Base-by-base conservation (phyloP, 2,329 filamentous ascomycete genomes). In the Colletotrichum acutatum region DNA sequence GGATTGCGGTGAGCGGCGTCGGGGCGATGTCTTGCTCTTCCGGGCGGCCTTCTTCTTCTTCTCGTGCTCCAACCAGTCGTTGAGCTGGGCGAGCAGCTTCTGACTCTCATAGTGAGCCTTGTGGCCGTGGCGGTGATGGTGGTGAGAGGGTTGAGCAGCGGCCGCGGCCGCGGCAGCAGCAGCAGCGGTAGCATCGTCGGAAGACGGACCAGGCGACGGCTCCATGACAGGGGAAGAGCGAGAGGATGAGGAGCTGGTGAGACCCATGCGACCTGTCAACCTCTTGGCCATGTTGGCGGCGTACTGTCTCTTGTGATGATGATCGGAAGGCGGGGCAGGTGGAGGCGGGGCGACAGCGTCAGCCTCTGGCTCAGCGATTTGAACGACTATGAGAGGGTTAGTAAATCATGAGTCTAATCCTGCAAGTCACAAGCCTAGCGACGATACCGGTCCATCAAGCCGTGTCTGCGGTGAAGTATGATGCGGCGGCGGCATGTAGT, bases 31-130 rank as follows among this genome's bases (percentile, higher is more conserved):
- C 81, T 83, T 86, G 76, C 79, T 87, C 78, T 87, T 90, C 63
- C 87, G 86, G 11, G 86, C 82, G 52, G 88, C 87, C 77, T 91
- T 90, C 81, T 93, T 94, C 37, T 86, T 83, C 79, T 92, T 93
- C 83, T 98, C 95, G 62, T 92, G 90, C 77, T 95, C 91, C 52
- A 98, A 84, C 96, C 96, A 98, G 76, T 94, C 91, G 30, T 90
- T 88, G 16, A 98, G 91, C 79, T 97, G 94, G 24, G 91, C 87
- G 32, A 97, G 83, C 8, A 97, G 82, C 75, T 87, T 89, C 76
- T 91, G 86, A 65, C 86, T 86, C 53, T 79, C 77, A 65, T 81
- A 78, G 62, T 85, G 81, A 68, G 86, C 83, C 66, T 81, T 74
- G n/a, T 76, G 80, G 22, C 78, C 80, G 70, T 81, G 79, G 16